Evolutionary conservation across 2,329 filamentous ascomycete species (phyloP), one percentile per base, ranked within the genome.

Genomic region (Dothideomycetes sp.): DNA sequence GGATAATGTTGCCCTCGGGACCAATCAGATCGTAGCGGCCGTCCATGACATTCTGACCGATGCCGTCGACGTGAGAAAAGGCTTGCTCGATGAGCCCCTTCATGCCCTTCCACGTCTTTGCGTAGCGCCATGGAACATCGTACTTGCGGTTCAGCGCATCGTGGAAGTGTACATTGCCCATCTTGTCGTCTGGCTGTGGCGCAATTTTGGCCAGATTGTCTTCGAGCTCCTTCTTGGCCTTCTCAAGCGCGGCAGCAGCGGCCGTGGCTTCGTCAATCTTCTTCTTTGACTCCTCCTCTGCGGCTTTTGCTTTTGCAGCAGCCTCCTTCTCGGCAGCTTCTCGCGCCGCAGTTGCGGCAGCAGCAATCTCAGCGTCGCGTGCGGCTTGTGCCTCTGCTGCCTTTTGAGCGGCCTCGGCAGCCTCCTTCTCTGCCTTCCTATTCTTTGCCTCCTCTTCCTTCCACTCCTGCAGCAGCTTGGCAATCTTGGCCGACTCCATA

Each of bases 61-160:
- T 61, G 19, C 59, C 53, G 37, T 68, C 66, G 19, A 68, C 60
- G 44, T 68, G 64, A 16, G 63, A 48, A 51, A 69, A 69, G 15
- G 66, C 66, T 51, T 69, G 65, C 46, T 64, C 63, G 56, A 70
- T 68, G 35, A 70, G 55, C 19, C 56, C 54, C 46, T 68, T 63
- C 65, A 69, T 68, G 27, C 65, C 64, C 57, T 68, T 58, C 55
- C 53, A 55, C n/a, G 80, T 91, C 53, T 79, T 77, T 60, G 87
- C 94, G 19, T 93, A 60, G 47, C 88, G 77, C 62, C 81, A 94
- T 2, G 88, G 88, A 54, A 95, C 94, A 61, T 78, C 91, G 59
- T 93, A 95, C 60, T 93, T 94, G 49, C 88, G 75, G 22, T 85
- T 84, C 12, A 95, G 78, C 1, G 87, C 87, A 57, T 95, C 88